Evolutionary conservation across 1,284 basidiomycete genomes (phyloP).

Genomic region (Malassezia arunalokei): DNA sequence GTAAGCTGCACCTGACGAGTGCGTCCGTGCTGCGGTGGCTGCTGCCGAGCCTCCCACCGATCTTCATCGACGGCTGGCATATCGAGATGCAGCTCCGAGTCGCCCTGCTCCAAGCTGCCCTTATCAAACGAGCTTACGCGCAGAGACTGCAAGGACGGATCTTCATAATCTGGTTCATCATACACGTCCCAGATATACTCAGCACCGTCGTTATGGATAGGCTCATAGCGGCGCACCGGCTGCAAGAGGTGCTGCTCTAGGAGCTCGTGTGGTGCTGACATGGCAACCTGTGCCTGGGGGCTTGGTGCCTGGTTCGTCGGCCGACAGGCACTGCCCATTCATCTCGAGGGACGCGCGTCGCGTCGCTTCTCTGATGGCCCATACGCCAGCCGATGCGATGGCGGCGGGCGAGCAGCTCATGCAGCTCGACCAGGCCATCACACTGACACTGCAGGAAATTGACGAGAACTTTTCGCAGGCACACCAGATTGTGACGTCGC

Average conservation of each 20-base stretch:
- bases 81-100: background rate
- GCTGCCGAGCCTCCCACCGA: slow-evolving; percentile 44
- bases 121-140: too few relatives aligned
- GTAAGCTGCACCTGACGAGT: slow-evolving; percentile 78
- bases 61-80: background rate
- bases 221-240: background rate
- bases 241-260: background rate
- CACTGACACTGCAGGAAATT: slow-evolving; percentile 65
- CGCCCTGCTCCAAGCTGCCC: background rate
- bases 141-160: background rate
- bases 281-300: too few relatives aligned
- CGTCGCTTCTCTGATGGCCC: background rate
- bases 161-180: too few relatives aligned
- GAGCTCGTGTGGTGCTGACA: background rate
- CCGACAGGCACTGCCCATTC: too few relatives aligned
- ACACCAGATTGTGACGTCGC: slow-evolving; percentile 69
- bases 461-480: slow-evolving; percentile 85
- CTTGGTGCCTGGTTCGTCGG: too few relatives aligned
- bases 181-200: too few relatives aligned
- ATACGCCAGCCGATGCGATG: background rate
- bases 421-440: slow-evolving; percentile 89
- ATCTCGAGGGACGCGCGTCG: too few relatives aligned
- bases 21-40: slow-evolving; percentile 46
- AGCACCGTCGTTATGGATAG: too few relatives aligned
- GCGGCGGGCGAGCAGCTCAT: slow-evolving; percentile 61